Base-by-base conservation (phyloP, 768 basidiomycete species). In the Gautieria morchelliformis region DNA sequence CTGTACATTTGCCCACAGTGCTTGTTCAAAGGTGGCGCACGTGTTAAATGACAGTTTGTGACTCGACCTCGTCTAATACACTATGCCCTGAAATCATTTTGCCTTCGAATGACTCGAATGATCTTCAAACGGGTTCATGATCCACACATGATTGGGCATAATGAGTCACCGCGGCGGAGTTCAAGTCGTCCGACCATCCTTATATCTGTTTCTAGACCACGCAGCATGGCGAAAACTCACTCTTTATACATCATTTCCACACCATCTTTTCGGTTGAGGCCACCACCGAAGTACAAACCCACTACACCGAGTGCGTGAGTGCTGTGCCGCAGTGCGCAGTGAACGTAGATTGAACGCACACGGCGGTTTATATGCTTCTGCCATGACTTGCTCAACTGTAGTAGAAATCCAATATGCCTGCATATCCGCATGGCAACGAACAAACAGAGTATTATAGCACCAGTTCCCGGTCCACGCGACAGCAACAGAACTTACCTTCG, bases 261-360 rank as follows among this genome's bases (percentile, higher is more conserved):
- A 2, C 7, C n/a, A 19, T 44, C 42, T 44, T 44, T 3, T 44
- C 42, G 42, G 42, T 44, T 44, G 42, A 44, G 20, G 42, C 42
- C 19, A 2, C n/a, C 42, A 22, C n/a, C 42, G 42, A 44, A 22
- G 42, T 19, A 22, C 42, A 19, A 22, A 37, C 2, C 14, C 1
- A 10, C 35, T 37, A 37, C 35, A 27, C 27, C 27, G 5, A 27
- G 27, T 27, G 42, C n/a, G 42, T 44, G 10, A 44, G 42, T 44
- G n/a, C 48, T 33, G 48, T 33, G 48, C 48, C 48, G 48, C 48
- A 49, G 48, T 49, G 48, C 48, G 48, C 48, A 49, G 48, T 30
- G 27, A 49, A 33, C 22, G 12, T 49, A 33, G 48, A 49, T 30
- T 27, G 48, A 33, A 49, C 42, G 27, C 11, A 49, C 3, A 24